Conservation (phyloP, 139 green algal genomes). For the Chlamydomonas sp. region DNA sequence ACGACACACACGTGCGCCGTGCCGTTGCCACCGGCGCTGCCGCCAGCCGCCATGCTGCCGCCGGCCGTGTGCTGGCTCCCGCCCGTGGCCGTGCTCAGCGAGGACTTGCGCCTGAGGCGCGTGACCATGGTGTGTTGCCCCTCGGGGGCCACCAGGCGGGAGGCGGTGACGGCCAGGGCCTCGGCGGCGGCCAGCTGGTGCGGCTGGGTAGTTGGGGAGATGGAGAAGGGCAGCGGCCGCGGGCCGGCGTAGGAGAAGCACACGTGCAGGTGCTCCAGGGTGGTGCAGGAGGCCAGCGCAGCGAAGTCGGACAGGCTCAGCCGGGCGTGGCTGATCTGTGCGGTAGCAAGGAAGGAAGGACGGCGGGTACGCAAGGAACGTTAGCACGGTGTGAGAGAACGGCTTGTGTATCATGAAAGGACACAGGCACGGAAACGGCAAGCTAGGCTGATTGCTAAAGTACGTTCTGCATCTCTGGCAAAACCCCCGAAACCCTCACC, state of each 20-base stretch:
- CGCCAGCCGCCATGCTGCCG: background rate
- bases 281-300: background rate
- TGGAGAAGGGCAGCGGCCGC: too few species aligned
- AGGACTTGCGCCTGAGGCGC: background rate
- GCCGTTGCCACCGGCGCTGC: too few species aligned
- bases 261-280: conserved; percentile 27
- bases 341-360: background rate
- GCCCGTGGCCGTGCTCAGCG: background rate
- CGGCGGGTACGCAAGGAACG: too few species aligned
- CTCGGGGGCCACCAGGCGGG: background rate
- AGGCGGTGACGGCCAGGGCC: background rate
- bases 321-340: conserved; percentile 13
- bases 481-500: background rate
- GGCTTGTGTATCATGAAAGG: background rate
- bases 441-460: background rate
- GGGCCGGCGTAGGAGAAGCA: background rate
- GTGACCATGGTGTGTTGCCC: conserved; percentile 11
- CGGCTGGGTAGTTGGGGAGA: too few species aligned
- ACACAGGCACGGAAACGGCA: background rate
- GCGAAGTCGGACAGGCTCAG: conserved; percentile 11
- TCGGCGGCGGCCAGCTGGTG: too few species aligned
- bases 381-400: too few species aligned
- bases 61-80: background rate
- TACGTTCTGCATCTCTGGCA: background rate
- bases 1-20: too few species aligned